Base-by-base conservation (phyloP, 2,329 filamentous ascomycete genomes). In the Botrytis fabae region DNA sequence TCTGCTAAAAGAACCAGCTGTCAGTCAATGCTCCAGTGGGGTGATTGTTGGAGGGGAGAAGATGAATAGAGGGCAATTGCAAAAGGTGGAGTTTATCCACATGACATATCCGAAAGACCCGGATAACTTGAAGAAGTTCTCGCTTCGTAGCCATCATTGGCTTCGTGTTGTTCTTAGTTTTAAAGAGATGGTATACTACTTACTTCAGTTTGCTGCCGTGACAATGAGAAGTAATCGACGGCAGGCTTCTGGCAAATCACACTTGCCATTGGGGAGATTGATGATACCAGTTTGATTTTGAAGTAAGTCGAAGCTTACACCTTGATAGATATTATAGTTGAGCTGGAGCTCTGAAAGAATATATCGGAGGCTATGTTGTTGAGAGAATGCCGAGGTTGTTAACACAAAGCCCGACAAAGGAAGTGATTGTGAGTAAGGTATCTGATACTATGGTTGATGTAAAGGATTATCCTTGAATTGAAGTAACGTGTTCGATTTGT, bases 161-260 rank as follows among this genome's bases (percentile, higher is more conserved):
- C 51, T 32, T 69, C n/a, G 25, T 69, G 18, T 38, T 32, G 46
- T 16, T n/a, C n/a, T 28, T 57, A 2, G 8, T 5, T 9, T 40
- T 32, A 65, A 61, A 8, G 42, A 22, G 14, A 64, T 62, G 14
- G 20, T 48, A 44, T 32, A 64, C 22, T 48, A 76, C 76, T 71
- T 75, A 78, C 76, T 74, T 77, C 75, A 61, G 72, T 57, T 74
- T 70, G 69, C 69, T 76, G 75, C 35, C 59, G 73, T 38, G 71
- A 70, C 35, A 73, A 65, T 62, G 76, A 72, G 64, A 74, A 77
- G 59, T 75, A 77, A 70, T 77, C 75, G 63, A 75, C 72, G 60
- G 72, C 71, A 70, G 74, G 74, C 54, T 69, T 68, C 62, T 75
- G 74, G 59, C 75, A 73, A 65, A 71, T 48, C 63, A 46, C 73